These are phyloP conservation scores for Claviceps cyperi DNA, from an alignment of 2,329 filamentous ascomycete genomes.

Conservation along the genomic window DNA sequence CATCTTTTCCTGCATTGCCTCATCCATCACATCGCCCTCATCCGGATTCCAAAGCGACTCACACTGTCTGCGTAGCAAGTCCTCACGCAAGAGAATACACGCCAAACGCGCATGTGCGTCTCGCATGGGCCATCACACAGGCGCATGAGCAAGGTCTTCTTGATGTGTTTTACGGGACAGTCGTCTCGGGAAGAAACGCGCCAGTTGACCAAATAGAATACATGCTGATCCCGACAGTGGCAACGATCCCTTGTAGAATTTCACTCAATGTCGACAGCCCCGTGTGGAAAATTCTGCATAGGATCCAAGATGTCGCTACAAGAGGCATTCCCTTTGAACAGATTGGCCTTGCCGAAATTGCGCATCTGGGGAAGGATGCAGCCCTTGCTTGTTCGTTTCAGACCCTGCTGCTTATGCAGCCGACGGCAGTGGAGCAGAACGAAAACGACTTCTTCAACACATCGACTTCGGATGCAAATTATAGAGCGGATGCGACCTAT, in stretches of 20 bases:
- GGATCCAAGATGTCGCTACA: background rate
- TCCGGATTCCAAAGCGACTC: background rate
- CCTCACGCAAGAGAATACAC: background rate
- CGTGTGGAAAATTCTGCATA: background rate
- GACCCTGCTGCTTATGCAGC: background rate
- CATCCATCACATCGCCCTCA: background rate
- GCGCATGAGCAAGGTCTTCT: background rate
- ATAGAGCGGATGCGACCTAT: background rate
- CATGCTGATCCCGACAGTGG: background rate
- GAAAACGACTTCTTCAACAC: background rate
- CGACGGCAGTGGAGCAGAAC: background rate
- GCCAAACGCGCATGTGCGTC: background rate
- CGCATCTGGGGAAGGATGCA: background rate
- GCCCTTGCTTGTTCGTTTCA: background rate
- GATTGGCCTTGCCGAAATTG: background rate
- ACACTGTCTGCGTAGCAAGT: background rate
- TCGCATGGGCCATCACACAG: background rate
- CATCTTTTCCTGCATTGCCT: background rate
- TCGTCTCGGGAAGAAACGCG: background rate
- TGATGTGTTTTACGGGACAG: background rate
- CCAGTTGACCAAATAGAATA: background rate
- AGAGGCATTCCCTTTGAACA: background rate
- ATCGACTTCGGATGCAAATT: background rate
- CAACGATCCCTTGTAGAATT: background rate
- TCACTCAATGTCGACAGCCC: background rate